These are phyloP conservation scores for Chaetomium globosum DNA, from an alignment of 2,329 filamentous ascomycete species.

Conservation along the genomic window DNA sequence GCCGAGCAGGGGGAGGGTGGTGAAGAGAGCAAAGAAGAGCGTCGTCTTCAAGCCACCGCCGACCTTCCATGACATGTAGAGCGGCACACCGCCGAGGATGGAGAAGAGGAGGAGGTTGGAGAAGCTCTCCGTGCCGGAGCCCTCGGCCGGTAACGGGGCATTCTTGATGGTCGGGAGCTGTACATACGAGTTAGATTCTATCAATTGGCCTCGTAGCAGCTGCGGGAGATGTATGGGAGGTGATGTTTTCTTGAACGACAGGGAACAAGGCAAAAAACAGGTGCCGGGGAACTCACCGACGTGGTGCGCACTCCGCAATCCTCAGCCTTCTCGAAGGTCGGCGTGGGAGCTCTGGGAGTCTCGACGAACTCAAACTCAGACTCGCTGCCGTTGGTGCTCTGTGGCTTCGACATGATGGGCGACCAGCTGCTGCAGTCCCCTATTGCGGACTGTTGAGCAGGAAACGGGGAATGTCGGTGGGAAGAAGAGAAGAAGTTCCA, in stretches of 20 bases:
- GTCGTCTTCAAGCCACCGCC: slow-evolving; percentile 85
- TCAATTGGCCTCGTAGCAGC: slow-evolving; percentile 17
- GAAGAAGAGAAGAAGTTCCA: slow-evolving; percentile 12
- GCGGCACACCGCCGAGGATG: slow-evolving; percentile 70
- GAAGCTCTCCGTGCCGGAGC: slow-evolving; percentile 80
- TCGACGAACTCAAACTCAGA: slow-evolving; percentile 67
- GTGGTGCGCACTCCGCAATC: slow-evolving; percentile 60
- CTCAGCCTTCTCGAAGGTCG: slow-evolving; percentile 55
- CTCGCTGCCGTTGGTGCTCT: slow-evolving; percentile 53
- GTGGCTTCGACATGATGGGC: slow-evolving; percentile 52
- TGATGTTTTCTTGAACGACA: background rate
- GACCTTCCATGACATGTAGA: slow-evolving; percentile 79
- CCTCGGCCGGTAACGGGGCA: slow-evolving; percentile 89
- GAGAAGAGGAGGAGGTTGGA: slow-evolving; percentile 76
- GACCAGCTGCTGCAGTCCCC: slow-evolving; percentile 31
- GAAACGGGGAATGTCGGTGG: slow-evolving; percentile 20
- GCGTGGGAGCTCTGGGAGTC: slow-evolving; percentile 55
- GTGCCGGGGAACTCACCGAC: slow-evolving; percentile 46
- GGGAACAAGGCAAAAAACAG: background rate
- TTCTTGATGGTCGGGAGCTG: slow-evolving; percentile 91
- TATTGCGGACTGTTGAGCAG: slow-evolving; percentile 29
- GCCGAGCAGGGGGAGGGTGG: slow-evolving; percentile 75
- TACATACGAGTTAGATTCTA: slow-evolving; percentile 26
- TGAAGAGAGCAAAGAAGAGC: slow-evolving; percentile 81
- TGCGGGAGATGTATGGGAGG: background rate